Conservation (phyloP, 2,329 filamentous ascomycete species). For the Botryotinia convoluta region DNA sequence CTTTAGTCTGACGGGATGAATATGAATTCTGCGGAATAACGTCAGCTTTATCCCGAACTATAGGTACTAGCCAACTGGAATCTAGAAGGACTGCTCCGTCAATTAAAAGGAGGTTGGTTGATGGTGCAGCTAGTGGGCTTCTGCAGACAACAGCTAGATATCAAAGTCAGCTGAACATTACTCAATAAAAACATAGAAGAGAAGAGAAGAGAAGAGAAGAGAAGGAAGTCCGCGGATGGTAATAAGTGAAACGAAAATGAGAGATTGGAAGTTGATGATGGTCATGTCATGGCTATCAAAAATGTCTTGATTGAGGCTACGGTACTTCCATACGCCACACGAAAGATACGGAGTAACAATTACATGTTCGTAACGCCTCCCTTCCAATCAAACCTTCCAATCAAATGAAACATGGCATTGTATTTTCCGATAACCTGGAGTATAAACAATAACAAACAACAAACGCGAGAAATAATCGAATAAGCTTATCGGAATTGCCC, state of each 20-base stretch:
- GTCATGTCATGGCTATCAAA: not conserved
- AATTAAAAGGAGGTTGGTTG: not conserved
- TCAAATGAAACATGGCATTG: not conserved
- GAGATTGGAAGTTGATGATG: not conserved
- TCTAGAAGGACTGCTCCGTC: not conserved
- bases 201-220: not conserved
- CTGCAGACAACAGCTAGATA: not conserved
- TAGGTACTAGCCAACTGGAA: not conserved
- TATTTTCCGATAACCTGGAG: not conserved
- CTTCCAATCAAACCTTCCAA: not conserved
- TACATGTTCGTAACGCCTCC: not conserved
- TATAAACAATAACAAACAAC: not conserved
- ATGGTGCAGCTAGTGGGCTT: slow-evolving; percentile 2
- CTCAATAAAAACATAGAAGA: not conserved
- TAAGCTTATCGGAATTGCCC: not conserved
- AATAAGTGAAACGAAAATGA: not conserved
- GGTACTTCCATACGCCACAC: not conserved
- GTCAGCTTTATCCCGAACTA: not conserved
- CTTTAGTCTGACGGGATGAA: not conserved
- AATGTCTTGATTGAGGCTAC: not conserved
- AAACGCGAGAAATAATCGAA: not conserved
- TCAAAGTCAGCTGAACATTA: not conserved
- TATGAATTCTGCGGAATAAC: not conserved
- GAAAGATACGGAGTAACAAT: not conserved
- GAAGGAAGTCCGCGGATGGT: not conserved